phyloP scores from a whole-genome alignment of 129 eudicot genomes.

The Saposhnikovia divaricata region DNA sequence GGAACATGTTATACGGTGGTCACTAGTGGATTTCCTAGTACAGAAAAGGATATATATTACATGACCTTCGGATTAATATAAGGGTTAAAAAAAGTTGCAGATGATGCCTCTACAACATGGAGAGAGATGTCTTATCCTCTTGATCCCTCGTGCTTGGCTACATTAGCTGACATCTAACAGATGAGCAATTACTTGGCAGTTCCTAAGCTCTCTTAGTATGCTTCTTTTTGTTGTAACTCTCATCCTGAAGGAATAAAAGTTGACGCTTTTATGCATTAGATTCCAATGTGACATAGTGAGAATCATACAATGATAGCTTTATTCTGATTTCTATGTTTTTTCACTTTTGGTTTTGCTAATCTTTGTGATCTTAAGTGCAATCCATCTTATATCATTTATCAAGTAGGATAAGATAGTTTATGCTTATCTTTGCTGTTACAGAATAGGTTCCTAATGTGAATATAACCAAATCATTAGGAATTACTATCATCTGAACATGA shows the following conservation, averaged over 20 bases:
- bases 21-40: conserved; percentile 2
- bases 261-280: conserved; percentile 3
- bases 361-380: neutral
- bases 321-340: neutral
- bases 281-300: conserved; percentile 2
- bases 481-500: neutral
- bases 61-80: conserved; percentile 5
- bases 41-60: neutral
- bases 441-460: neutral
- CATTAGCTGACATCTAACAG: conserved; percentile 4
- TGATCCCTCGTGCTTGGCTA: neutral
- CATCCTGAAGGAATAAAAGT: conserved; percentile 9
- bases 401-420: conserved; percentile 1
- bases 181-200: conserved; percentile 4
- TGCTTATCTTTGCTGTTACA: neutral
- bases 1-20: neutral
- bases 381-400: neutral
- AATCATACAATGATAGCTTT: neutral
- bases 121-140: neutral
- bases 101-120: conserved; percentile 5
- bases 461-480: neutral
- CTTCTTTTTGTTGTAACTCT: conserved; percentile 1
- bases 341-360: conserved; percentile 5
- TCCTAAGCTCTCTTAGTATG: neutral
- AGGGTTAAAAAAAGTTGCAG: neutral